phyloP scores from a whole-genome alignment of 805 yeast genomes.

The Kuraishia cidri region DNA sequence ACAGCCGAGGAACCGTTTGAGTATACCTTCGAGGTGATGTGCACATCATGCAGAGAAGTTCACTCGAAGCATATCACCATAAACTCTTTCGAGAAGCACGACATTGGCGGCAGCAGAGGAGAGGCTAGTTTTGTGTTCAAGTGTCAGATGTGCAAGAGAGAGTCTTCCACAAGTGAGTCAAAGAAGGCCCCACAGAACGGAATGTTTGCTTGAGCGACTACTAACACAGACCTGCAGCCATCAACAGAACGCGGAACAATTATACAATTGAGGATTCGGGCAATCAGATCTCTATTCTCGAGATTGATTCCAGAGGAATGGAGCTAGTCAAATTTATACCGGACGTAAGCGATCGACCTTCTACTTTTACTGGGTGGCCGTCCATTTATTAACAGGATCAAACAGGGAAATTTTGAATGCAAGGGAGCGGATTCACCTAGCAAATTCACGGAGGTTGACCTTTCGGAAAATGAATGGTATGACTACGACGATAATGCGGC shows the following conservation, averaged over 20 bases:
- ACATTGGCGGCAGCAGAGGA: constrained; percentile 65
- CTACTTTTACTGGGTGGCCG: neutral
- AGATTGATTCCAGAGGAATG: constrained; percentile 81
- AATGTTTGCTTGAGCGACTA: too few species aligned
- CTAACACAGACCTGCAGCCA: constrained; percentile 17
- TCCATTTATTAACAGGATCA: constrained; percentile 6
- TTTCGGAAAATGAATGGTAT: constrained; percentile 83
- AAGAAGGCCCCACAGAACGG: constrained; percentile 1
- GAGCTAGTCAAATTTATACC: constrained; percentile 65
- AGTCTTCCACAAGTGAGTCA: constrained; percentile 12
- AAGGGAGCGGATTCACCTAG: constrained; percentile 42
- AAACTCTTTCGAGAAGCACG: constrained; percentile 57
- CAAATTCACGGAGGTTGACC: constrained; percentile 54
- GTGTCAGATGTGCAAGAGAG: constrained; percentile 54
- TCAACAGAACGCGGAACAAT: constrained; percentile 11
- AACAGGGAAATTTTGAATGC: constrained; percentile 45
- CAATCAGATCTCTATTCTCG: constrained; percentile 39
- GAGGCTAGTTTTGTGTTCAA: constrained; percentile 76
- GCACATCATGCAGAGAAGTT: constrained; percentile 71
- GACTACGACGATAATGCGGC: constrained; percentile 87
- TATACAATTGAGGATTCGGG: constrained; percentile 31
- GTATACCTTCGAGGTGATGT: constrained; percentile 64
- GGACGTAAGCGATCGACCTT: constrained; percentile 13
- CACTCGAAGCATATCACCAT: constrained; percentile 67
- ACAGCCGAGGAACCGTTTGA: constrained; percentile 54